Base-by-base conservation (phyloP, 805 yeast species). In the Candida patagonica region DNA sequence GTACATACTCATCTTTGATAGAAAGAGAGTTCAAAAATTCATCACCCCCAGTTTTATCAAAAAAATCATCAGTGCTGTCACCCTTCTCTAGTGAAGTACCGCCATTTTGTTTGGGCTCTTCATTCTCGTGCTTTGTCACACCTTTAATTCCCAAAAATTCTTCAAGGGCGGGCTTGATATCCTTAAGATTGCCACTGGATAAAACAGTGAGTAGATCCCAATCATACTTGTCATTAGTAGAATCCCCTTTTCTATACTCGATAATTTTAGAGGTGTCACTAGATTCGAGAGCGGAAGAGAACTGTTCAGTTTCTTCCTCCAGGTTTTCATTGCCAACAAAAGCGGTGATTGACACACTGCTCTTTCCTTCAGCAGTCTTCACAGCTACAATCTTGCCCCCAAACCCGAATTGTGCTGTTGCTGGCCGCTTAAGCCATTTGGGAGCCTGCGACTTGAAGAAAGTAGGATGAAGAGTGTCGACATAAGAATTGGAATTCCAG, bases 321-420 rank as follows among this genome's bases (percentile, higher is more conserved):
- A 65, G 50, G n/a, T 53, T 47, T 10, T 59, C 63, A 37, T 66
- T 68, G 8, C 52, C 42, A 68, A 56, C 51, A 20, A 70, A 58
- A 49, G 71, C 73, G 42, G 76, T 62, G 19, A 59, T 57, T 15
- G 76, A 23, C n/a, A 49, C 58, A 5, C 60, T 42, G 21, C 76
- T 66, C 51, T 54, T 55, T 16, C 67, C 68, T 35, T 66, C 63
- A 38, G 61, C 66, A 7, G 65, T 62, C 26, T 59, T 52, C 23
- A 80, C 76, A 9, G 68, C 59, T 3, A 81, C 88, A 30, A 92
- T 59, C 62, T 85, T 86, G 39, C 95, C 95, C 45, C 98, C 98
- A 63, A 87, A 89, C 0, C 95, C 97, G 70, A 94, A 92, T 2
- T 76, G 66, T 10, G 80, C 95, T 36, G 80, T 69, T 4, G 74